A percentile compares a stretch with the other conserved stretches of the same genome.
Conservation (phyloP, 2,329 filamentous ascomycete genomes). For the Pestalotiopsis fici region DNA sequence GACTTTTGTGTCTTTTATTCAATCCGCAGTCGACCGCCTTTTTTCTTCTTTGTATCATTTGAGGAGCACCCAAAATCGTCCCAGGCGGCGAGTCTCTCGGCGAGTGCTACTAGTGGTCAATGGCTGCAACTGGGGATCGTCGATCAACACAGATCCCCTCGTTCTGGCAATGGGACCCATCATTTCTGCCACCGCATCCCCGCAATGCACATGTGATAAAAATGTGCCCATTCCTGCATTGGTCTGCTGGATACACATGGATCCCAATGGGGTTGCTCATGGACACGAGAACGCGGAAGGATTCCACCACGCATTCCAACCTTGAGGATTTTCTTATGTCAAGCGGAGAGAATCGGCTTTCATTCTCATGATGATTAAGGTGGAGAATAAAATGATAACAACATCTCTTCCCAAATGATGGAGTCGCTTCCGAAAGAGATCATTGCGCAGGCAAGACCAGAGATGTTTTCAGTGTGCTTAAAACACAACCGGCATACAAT, state of each 20-base stretch:
- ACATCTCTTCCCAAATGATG: neutral
- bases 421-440: neutral
- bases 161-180: neutral
- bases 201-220: neutral
- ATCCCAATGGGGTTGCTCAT: neutral
- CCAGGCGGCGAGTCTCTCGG: neutral
- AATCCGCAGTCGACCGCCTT: neutral
- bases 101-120: neutral
- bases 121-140: neutral
- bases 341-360: neutral
- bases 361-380: neutral
- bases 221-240: neutral
- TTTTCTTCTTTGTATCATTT: neutral
- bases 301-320: neutral
- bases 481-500: neutral
- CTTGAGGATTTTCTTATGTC: neutral
- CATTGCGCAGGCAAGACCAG: conserved; percentile 7
- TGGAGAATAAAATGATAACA: neutral
- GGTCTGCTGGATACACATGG: neutral
- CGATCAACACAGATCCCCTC: neutral
- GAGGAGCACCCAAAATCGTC: neutral
- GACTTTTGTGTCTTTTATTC: neutral
- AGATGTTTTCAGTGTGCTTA: neutral
- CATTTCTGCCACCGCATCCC: neutral
- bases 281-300: neutral